A percentile compares a stretch with the other conserved stretches of the same genome.
Conservation (phyloP, 495 filamentous ascomycete genomes). For the Hypoxylon crocopeplum region DNA sequence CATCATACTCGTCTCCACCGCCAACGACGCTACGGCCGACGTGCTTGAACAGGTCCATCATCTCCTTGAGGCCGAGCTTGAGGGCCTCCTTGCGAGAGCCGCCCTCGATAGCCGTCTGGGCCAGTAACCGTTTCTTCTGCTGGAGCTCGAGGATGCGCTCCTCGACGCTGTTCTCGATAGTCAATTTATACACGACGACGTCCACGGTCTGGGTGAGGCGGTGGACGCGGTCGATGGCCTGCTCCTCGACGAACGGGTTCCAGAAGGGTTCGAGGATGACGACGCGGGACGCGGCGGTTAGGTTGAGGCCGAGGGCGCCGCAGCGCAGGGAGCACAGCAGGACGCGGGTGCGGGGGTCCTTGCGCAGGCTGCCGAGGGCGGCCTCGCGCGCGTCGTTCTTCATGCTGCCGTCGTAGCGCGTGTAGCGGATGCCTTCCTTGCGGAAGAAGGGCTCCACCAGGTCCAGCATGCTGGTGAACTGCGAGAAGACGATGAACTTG, state of each 20-base stretch:
- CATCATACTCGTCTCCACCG: not conserved
- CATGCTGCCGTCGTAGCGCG: constrained; percentile 96
- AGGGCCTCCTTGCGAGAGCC: constrained; percentile 63
- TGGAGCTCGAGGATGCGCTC: constrained; percentile 91
- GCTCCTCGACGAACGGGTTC: constrained; percentile 98
- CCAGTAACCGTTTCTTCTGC: constrained; percentile 87
- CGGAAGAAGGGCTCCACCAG: constrained; percentile 91
- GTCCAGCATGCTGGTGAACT: constrained; percentile 83
- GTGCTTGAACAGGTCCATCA: constrained; percentile 84
- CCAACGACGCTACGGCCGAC: constrained; percentile 39
- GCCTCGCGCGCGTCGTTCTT: constrained; percentile 91
- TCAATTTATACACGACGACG: constrained; percentile 93
- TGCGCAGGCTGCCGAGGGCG: constrained; percentile 71
- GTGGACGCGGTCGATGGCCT: constrained; percentile 97
- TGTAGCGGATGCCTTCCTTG: constrained; percentile 72
- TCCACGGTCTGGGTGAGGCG: constrained; percentile 93
- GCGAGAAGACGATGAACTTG: constrained; percentile 98
- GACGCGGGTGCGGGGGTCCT: constrained; percentile 73
- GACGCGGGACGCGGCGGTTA: constrained; percentile 91
- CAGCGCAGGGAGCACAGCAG: constrained; percentile 93
- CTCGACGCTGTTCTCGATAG: constrained; percentile 84
- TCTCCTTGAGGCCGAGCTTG: constrained; percentile 93
- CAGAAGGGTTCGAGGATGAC: constrained; percentile 97
- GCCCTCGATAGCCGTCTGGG: constrained; percentile 83
- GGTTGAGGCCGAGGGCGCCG: constrained; percentile 89